Conservation (phyloP, 2,329 filamentous ascomycete genomes). For the Diaporthe vaccinii region DNA sequence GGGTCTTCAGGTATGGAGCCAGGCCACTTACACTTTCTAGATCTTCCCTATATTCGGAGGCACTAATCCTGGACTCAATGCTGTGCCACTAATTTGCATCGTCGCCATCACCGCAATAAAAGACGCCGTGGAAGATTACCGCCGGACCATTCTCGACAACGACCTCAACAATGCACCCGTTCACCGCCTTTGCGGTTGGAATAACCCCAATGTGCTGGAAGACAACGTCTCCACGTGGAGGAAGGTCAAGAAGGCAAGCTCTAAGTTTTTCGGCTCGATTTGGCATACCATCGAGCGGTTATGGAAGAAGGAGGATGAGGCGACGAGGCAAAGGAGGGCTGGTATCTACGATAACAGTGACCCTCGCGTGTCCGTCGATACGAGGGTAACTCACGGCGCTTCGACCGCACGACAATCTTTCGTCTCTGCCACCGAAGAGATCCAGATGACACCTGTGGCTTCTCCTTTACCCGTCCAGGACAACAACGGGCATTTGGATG, state of each 20-base stretch:
- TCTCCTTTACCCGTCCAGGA: constrained; percentile 75
- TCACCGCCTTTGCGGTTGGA: constrained; percentile 88
- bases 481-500: constrained; percentile 49
- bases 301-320: constrained; percentile 64
- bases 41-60: constrained; percentile 97
- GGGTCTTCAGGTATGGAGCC: not conserved
- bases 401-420: constrained; percentile 64
- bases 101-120: constrained; percentile 90
- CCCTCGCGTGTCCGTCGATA: constrained; percentile 76
- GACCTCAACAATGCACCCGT: constrained; percentile 97
- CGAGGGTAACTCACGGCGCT: constrained; percentile 66
- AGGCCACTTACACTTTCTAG: constrained; percentile 62
- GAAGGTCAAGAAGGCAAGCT: constrained; percentile 88
- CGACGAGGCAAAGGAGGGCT: constrained; percentile 62
- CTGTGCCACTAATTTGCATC: constrained; percentile 94
- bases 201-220: constrained; percentile 92
- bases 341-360: constrained; percentile 67
- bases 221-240: constrained; percentile 91
- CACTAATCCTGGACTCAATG: constrained; percentile 88
- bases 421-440: constrained; percentile 74
- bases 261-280: constrained; percentile 69
- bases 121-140: constrained; percentile 95
- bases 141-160: constrained; percentile 90
- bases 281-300: constrained; percentile 61
- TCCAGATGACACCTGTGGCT: constrained; percentile 95